Base-by-base conservation (phyloP, 2,329 filamentous ascomycete species). In the Ilyonectria mors-panacis region DNA sequence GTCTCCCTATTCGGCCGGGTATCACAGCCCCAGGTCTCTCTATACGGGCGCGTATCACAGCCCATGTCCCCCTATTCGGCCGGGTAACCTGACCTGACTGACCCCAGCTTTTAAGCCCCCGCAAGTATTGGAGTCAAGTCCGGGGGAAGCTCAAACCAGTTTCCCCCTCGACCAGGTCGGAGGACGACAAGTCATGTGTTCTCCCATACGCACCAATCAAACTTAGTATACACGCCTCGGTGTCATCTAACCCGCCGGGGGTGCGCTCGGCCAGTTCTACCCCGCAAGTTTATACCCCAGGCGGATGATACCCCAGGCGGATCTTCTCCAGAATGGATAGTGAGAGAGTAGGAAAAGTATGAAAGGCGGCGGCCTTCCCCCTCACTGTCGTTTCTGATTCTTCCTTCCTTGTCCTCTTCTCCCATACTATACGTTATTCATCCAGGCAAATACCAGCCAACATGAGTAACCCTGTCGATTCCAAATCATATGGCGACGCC, bases 381-480 rank as follows among this genome's bases (percentile, higher is more conserved):
- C 26, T 13, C 47, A 19, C 7, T 51, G 15, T 33, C 15, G 15
- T 5, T 30, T 35, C 23, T 33, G 15, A 28, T 48, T 42, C n/a
- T 50, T 28, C 48, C 26, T 15, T 26, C 42, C 33, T 26, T 35
- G 17, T 13, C 48, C 47, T 63, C 26, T 1, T 30, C 47, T n/a
- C 8, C 26, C 10, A 19, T 13, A 19, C 17, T n/a, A 28, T 30
- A 12, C 28, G 9, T 51, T 33, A 19, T 33, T 21, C 48, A 51
- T 61, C 9, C 55, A 30, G 53, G 57, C 23, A 58, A 48, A 59
- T 53, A 54, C 58, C 51, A 60, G 13, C 56, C 70, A 75, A 33
- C 55, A 75, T 75, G 73, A 65, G 63, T 33, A 59, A 55, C 21
- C 23, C 42, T 47, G 39, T 30, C 47, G 67, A 75, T 35, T 30